These are phyloP conservation scores for Nigrograna mackinnonii DNA, from an alignment of 2,329 filamentous ascomycete genomes.

Conservation along the genomic window DNA sequence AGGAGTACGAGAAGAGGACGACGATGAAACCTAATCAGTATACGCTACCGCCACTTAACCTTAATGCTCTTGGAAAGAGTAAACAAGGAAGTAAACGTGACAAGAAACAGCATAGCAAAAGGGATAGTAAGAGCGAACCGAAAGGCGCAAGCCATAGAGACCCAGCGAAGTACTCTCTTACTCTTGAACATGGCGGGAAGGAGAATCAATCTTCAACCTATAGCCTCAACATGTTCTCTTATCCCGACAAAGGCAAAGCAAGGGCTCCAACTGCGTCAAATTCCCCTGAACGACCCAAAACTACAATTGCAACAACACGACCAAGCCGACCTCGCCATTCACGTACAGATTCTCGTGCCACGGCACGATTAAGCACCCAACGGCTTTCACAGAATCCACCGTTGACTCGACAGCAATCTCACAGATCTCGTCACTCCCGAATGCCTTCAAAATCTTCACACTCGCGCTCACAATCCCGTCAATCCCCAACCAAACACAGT, in stretches of 20 bases:
- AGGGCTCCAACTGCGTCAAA: slow-evolving; percentile 7
- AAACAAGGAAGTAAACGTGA: slow-evolving; percentile 15
- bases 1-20: slow-evolving; percentile 22
- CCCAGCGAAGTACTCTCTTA: slow-evolving; percentile 25
- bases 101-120: slow-evolving; percentile 15
- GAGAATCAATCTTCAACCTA: slow-evolving; percentile 32
- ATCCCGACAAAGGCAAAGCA: slow-evolving; percentile 13
- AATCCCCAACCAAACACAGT: slow-evolving; percentile 17
- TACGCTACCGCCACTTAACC: slow-evolving; percentile 22
- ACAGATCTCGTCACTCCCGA: slow-evolving; percentile 25
- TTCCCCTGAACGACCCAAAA: slow-evolving; percentile 22
- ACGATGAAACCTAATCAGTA: slow-evolving; percentile 25
- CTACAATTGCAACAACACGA: slow-evolving; percentile 4
- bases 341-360: slow-evolving; percentile 11
- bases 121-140: slow-evolving; percentile 14
- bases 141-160: slow-evolving; percentile 30
- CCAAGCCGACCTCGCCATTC: slow-evolving; percentile 11
- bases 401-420: slow-evolving; percentile 13
- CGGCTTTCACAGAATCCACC: slow-evolving; percentile 5
- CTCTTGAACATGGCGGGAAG: slow-evolving; percentile 32
- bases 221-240: slow-evolving; percentile 7
- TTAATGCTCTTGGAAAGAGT: slow-evolving; percentile 10
- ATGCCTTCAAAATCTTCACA: slow-evolving; percentile 19
- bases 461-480: slow-evolving; percentile 22
- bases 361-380: slow-evolving; percentile 9